Percentiles rank a stretch among this genome's conserved stretches.
Evolutionary conservation across 2,329 filamentous ascomycete genomes (phyloP).

Genomic region (Grosmannia penicillata): DNA sequence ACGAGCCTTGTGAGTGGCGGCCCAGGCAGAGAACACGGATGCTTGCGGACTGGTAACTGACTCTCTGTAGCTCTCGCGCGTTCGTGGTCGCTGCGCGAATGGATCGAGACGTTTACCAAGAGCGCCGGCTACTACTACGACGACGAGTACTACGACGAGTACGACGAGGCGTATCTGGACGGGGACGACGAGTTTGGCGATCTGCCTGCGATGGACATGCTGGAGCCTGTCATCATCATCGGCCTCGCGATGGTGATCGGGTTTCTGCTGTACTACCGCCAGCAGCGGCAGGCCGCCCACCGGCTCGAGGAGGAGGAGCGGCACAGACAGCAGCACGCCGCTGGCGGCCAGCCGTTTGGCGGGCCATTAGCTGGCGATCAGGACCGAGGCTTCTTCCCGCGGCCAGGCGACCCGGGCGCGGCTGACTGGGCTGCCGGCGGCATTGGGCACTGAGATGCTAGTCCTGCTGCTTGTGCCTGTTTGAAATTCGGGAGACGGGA

Average conservation of each 20-base stretch:
- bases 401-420: conserved; percentile 51
- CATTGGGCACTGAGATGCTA: conserved; percentile 44
- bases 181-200: conserved; percentile 46
- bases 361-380: too few relatives aligned
- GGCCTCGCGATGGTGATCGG: conserved; percentile 60
- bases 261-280: conserved; percentile 68
- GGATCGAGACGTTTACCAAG: conserved; percentile 71
- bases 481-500: too few relatives aligned
- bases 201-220: conserved; percentile 51
- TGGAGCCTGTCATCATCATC: conserved; percentile 78
- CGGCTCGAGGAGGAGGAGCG: conserved; percentile 24
- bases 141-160: conserved; percentile 40
- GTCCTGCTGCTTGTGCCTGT: too few relatives aligned
- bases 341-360: conserved; percentile 4
- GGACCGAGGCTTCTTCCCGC: conserved; percentile 25
- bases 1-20: conserved; percentile 62
- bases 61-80: conserved; percentile 44
- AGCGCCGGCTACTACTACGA: conserved; percentile 52
- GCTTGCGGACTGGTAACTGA: conserved; percentile 13
- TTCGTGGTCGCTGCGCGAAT: conserved; percentile 68
- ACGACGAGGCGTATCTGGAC: conserved; percentile 29
- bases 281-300: conserved; percentile 49
- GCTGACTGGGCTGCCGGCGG: conserved; percentile 49
- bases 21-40: too few relatives aligned
- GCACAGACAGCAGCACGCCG: conserved; percentile 5